Evolutionary conservation across 2,329 filamentous ascomycete genomes (phyloP), one percentile per base, ranked within the genome.

Genomic region (Microdochium paspali): DNA sequence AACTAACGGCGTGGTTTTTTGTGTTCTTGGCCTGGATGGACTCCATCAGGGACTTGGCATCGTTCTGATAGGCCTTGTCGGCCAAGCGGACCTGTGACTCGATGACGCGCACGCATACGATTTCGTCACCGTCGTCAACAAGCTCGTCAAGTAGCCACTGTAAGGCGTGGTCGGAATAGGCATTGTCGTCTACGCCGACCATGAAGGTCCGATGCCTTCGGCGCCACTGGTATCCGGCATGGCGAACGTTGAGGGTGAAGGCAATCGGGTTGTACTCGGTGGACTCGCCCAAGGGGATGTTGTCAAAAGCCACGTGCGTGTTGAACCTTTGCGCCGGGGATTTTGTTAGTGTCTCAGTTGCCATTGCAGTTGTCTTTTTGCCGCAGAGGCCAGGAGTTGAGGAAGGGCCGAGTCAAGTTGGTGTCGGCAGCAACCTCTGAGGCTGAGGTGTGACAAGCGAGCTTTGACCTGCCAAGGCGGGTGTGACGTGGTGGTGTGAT

Each of bases 111-210:
- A 96, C 77, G 65, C 90, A 96, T 9, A 96, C 86, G 49, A 96
- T 84, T 66, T 95, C 89, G 61, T 96, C 90, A 18, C 90, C 90
- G 59, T 95, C 90, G 58, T 95, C 90, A 35, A 95, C 88, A 48
- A 95, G 75, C 66, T 95, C 89, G 58, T 94, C 88, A 32, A 96
- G 79, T 45, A 95, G 75, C 90, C 90, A 96, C 65, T 94, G 87
- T 18, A 96, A 73, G 15, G 90, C 90, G 66, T 91, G 93, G 52
- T 95, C 87, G 6, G 89, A 95, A 65, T 95, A 95, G 49, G 88
- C 80, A 57, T 95, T 90, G 58, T 91, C 87, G 65, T 95, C 90
- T 18, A 90, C 86, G 20, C 90, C 90, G 53, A 90, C 91, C 61
- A 96, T 82, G 58, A 95, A 95, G 9, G 88, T 94, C 46, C 90